Conservation (phyloP, 345 rosid species). For the Moricandia arvensis region DNA sequence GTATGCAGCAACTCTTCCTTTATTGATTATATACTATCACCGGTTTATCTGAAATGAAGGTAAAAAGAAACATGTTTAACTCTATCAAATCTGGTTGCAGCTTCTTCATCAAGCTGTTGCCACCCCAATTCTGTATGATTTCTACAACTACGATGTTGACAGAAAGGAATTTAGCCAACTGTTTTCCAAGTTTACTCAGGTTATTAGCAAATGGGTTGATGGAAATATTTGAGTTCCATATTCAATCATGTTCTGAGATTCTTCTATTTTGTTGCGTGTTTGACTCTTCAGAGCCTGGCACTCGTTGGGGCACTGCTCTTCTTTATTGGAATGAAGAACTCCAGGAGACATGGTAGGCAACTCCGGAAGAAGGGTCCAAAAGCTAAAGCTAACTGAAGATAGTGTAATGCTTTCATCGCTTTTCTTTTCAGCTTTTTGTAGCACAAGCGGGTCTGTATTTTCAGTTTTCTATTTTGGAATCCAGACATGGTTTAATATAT, state of each 20-base stretch:
- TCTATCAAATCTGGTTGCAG: constrained; percentile 31
- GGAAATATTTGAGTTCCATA: neutral
- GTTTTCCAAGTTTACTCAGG: constrained; percentile 64
- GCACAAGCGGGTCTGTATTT: constrained; percentile 13
- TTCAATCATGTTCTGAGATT: neutral
- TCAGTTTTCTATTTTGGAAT: constrained; percentile 12
- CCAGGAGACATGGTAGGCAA: constrained; percentile 59
- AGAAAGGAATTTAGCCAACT: constrained; percentile 51
- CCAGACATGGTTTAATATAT: constrained; percentile 14
- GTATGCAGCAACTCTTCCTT: constrained; percentile 36
- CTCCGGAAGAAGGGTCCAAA: constrained; percentile 60
- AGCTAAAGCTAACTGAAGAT: constrained; percentile 46
- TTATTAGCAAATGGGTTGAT: constrained; percentile 26
- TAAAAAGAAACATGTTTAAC: neutral
- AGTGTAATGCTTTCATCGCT: neutral
- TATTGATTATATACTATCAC: neutral
- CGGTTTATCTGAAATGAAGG: neutral
- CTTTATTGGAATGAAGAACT: constrained; percentile 80
- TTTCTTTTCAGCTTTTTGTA: neutral
- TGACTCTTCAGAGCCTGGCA: constrained; percentile 55
- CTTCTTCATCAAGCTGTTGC: constrained; percentile 60
- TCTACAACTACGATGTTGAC: constrained; percentile 67
- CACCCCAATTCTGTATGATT: constrained; percentile 58
- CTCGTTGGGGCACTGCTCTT: constrained; percentile 69
- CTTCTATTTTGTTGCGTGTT: neutral